A percentile compares a stretch with the other conserved stretches of the same genome.
phyloP scores from a whole-genome alignment of 139 green algal species.

The Haematococcus sp. region DNA sequence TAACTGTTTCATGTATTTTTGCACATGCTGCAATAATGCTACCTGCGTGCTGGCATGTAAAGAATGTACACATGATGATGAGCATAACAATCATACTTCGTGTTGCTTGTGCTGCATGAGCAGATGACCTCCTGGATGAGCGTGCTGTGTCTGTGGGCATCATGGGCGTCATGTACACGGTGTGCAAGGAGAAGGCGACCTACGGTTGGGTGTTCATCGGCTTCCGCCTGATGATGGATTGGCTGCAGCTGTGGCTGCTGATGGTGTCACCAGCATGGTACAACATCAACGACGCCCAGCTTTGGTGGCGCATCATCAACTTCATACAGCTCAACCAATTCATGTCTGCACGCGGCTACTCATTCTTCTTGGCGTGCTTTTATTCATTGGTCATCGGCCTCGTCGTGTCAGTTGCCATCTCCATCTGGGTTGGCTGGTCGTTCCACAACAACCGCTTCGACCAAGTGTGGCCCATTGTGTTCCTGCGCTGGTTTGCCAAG shows the following conservation, averaged over 20 bases:
- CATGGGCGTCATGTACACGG: neutral
- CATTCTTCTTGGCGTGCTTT: conserved; percentile 4
- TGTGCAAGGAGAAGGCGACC: conserved; percentile 8
- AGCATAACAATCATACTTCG: no score
- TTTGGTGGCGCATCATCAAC: conserved; percentile 7
- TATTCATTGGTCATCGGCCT: conserved; percentile 12
- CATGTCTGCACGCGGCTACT: conserved; percentile 7
- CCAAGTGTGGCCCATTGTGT: conserved; percentile 19
- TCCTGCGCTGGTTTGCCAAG: conserved; percentile 22
- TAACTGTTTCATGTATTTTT: no score
- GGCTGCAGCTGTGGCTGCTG: conserved; percentile 19
- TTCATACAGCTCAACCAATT: conserved; percentile 27
- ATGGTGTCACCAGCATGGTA: conserved; percentile 15
- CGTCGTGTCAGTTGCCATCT: neutral
- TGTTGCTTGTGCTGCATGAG: no score
- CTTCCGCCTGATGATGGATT: neutral
- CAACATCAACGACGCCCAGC: conserved; percentile 6
- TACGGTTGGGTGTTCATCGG: neutral
- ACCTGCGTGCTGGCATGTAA: no score
- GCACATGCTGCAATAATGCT: no score
- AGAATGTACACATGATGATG: no score
- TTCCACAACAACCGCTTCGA: conserved; percentile 26
- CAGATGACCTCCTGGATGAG: no score
- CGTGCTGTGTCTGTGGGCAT: no score
- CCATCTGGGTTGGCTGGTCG: conserved; percentile 17